These are phyloP conservation scores for Debaryomyces sp. DNA, from an alignment of 1,139 yeast genomes.

Conservation along the genomic window DNA sequence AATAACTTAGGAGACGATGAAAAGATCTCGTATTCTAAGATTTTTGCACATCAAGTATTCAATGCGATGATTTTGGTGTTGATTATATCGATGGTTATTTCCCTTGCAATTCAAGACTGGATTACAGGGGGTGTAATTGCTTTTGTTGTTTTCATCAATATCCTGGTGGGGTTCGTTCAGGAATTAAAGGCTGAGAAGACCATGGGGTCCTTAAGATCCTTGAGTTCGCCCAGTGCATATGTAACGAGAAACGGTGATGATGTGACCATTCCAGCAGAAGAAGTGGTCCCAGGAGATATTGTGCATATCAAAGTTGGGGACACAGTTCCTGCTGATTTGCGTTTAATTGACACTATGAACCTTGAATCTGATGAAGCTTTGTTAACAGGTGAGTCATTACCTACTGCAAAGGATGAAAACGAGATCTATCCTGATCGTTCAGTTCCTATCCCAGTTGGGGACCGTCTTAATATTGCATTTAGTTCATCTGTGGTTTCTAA, in stretches of 20 bases:
- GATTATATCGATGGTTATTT: constrained; percentile 72
- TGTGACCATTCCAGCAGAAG: constrained; percentile 60
- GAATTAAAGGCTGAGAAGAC: constrained; percentile 78
- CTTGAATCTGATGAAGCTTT: constrained; percentile 83
- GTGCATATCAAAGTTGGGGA: constrained; percentile 72
- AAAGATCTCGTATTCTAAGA: constrained; percentile 57
- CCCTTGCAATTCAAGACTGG: constrained; percentile 77
- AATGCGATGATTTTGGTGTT: constrained; percentile 83
- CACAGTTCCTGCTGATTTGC: constrained; percentile 76
- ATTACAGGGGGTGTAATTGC: constrained; percentile 84
- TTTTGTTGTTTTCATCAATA: constrained; percentile 67
- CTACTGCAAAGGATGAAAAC: constrained; percentile 60
- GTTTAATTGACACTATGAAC: constrained; percentile 63
- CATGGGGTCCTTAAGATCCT: constrained; percentile 71
- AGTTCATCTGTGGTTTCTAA: constrained; percentile 73
- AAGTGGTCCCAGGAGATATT: constrained; percentile 80
- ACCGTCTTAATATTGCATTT: constrained; percentile 72
- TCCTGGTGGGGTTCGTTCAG: constrained; percentile 70
- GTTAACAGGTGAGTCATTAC: constrained; percentile 79
- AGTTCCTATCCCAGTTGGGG: constrained; percentile 66
- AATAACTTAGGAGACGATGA: constrained; percentile 66
- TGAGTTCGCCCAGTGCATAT: constrained; percentile 74
- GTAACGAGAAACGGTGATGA: constrained; percentile 68
- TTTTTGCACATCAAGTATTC: constrained; percentile 69
- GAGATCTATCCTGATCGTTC: constrained; percentile 39